These are phyloP conservation scores for Aspergillus intermedius DNA, from an alignment of 2,329 filamentous ascomycete genomes.

Conservation along the genomic window DNA sequence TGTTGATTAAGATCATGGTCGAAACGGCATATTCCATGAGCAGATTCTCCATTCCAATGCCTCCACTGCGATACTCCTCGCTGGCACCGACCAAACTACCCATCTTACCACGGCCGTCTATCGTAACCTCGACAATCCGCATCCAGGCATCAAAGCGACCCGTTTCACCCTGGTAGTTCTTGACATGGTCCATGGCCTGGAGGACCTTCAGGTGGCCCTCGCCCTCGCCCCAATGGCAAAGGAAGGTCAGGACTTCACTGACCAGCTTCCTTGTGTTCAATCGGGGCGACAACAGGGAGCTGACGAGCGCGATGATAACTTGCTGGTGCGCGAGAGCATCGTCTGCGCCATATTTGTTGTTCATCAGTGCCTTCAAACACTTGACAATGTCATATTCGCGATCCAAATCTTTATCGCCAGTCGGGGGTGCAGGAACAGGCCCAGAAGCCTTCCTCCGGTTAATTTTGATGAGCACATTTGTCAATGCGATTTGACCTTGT, in stretches of 20 bases:
- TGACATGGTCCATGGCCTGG: slow-evolving; percentile 86
- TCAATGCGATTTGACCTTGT: slow-evolving; percentile 91
- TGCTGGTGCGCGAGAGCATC: slow-evolving; percentile 87
- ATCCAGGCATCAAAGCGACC: slow-evolving; percentile 98
- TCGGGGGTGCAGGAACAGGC: slow-evolving; percentile 56
- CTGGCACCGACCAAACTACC: slow-evolving; percentile 94
- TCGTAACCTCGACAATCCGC: slow-evolving; percentile 93
- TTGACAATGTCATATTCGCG: slow-evolving; percentile 96
- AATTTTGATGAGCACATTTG: slow-evolving; percentile 87
- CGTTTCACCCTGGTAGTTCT: slow-evolving; percentile 80
- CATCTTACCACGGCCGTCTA: slow-evolving; percentile 97
- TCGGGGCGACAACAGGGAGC: slow-evolving; percentile 78
- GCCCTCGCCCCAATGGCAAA: slow-evolving; percentile 88
- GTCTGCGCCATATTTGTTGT: slow-evolving; percentile 98
- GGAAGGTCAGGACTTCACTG: slow-evolving; percentile 90
- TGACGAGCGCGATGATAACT: slow-evolving; percentile 79
- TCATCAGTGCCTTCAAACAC: slow-evolving; percentile 94
- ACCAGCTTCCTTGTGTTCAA: slow-evolving; percentile 89
- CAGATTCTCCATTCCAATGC: slow-evolving; percentile 97
- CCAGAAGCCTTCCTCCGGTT: slow-evolving; percentile 77
- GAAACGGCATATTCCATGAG: slow-evolving; percentile 98
- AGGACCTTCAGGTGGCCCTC: slow-evolving; percentile 90
- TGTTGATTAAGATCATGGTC: slow-evolving; percentile 91
- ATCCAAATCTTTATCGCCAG: slow-evolving; percentile 73
- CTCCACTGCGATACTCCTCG: slow-evolving; percentile 90